Conservation (phyloP, 768 basidiomycete genomes). For the Phylloporus arenicola region DNA sequence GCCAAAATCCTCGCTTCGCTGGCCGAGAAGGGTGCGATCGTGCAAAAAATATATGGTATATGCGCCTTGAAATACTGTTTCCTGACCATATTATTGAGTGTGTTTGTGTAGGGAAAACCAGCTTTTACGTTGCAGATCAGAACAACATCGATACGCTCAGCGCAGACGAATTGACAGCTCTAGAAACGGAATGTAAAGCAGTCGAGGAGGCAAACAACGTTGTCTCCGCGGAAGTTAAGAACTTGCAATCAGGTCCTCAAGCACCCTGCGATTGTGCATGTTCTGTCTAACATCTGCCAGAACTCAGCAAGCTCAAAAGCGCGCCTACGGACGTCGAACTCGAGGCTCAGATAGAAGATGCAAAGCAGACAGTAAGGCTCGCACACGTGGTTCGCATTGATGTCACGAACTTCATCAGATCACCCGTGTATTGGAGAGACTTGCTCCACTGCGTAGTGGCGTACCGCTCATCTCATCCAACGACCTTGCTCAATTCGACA, state of each 20-base stretch:
- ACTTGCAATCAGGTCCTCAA: slow-evolving; percentile 27
- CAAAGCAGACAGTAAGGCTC: slow-evolving; percentile 47
- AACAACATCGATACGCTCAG: slow-evolving; percentile 61
- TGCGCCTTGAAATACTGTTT: not conserved
- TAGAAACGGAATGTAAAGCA: slow-evolving; percentile 55
- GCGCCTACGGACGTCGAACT: slow-evolving; percentile 71
- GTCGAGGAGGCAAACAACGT: slow-evolving; percentile 57
- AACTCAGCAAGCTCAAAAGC: slow-evolving; percentile 56
- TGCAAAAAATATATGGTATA: slow-evolving; percentile 79
- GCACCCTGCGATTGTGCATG: not conserved
- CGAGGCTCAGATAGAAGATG: slow-evolving; percentile 44
- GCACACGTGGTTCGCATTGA: slow-evolving; percentile 9
- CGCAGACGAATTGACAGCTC: slow-evolving; percentile 49
- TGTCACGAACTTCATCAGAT: slow-evolving; percentile 36
- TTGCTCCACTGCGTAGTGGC: slow-evolving; percentile 64
- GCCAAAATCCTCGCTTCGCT: slow-evolving; percentile 80
- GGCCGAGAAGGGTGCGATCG: slow-evolving; percentile 80
- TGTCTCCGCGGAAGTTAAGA: slow-evolving; percentile 47
- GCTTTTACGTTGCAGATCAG: slow-evolving; percentile 85
- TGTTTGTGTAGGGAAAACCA: slow-evolving; percentile 60
- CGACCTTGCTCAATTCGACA: slow-evolving; percentile 63
- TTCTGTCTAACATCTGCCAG: slow-evolving; percentile 34
- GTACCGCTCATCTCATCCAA: slow-evolving; percentile 59
- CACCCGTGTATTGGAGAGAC: slow-evolving; percentile 40
- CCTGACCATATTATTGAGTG: not conserved